Evolutionary conservation across 164 flowering plant species (phyloP), one percentile per base, ranked within the genome.

Genomic region (Aristolochia fimbriata): DNA sequence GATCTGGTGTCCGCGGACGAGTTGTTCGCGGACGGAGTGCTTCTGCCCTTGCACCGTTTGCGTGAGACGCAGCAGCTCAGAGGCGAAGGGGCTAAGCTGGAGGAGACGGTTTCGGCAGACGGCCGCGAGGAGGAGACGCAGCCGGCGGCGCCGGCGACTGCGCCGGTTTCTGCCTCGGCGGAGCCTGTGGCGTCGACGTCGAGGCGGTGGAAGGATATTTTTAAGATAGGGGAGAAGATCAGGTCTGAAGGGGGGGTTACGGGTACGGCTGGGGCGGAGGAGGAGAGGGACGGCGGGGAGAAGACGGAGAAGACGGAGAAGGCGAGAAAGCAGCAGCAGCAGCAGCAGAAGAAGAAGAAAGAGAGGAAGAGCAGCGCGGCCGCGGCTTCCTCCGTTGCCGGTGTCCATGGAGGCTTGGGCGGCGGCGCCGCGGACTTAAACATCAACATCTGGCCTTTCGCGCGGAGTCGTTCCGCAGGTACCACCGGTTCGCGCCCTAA

Each of bases 391-490:
- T n/a, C n/a, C n/a, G n/a, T n/a, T n/a, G n/a, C n/a, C n/a, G n/a
- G n/a, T n/a, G n/a, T n/a, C n/a, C n/a, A n/a, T 27, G 47, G 12
- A 2, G 22, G 13, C 51, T 48, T 19, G n/a, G 52, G 6, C 22
- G 52, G 16, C 58, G 72, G 57, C 47, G 59, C 83, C 20, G 78
- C 93, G 0, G 91, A 85, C 78, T 66, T 85, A 58, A 86, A 87
- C 62, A 92, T 87, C 56, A 87, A 89, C 57, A 74, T 92, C 0
- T 92, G 98, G 98, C 98, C 98, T 0, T 92, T 92, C 56, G 83
- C 88, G 6, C 70, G 98, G 60, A 89, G 96, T 70, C 81, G 84
- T 50, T 92, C 96, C 43, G 96, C 95, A 55, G 96, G 98, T 12
- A 83, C 71, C 33, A 49, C 75, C 67, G 15, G 41, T 27, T 27